Conservation (phyloP, 495 filamentous ascomycete genomes). For the Astrocystis sublimbata region DNA sequence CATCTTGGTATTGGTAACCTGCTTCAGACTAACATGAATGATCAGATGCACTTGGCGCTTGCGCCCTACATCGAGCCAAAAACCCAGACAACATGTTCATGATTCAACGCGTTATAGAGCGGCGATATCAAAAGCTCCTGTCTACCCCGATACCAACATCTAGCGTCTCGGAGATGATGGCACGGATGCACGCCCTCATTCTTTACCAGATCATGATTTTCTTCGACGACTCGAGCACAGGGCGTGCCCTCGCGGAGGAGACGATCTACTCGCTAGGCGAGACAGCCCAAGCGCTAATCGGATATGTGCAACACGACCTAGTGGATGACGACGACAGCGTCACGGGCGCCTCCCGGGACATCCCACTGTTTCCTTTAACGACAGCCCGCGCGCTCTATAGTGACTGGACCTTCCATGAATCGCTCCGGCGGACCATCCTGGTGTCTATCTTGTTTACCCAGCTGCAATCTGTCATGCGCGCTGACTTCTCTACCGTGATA, state of each 20-base stretch:
- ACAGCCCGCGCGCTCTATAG: slow-evolving; percentile 43
- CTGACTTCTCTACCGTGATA: slow-evolving; percentile 1
- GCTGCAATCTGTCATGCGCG: slow-evolving; percentile 39
- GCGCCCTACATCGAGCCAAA: slow-evolving; percentile 51
- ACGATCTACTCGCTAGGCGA: slow-evolving; percentile 39
- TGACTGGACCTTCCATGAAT: slow-evolving; percentile 50
- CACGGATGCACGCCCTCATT: slow-evolving; percentile 46
- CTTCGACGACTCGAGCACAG: slow-evolving; percentile 50
- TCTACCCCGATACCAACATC: slow-evolving; percentile 33
- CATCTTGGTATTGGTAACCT: no score
- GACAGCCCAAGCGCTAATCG: slow-evolving; percentile 33
- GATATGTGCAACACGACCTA: not conserved
- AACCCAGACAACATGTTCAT: slow-evolving; percentile 45
- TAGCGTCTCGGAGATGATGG: slow-evolving; percentile 29
- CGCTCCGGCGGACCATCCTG: slow-evolving; percentile 48
- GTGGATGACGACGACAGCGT: slow-evolving; percentile 20
- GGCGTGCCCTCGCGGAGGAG: slow-evolving; percentile 38
- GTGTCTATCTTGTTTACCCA: slow-evolving; percentile 42
- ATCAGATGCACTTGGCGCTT: slow-evolving; percentile 50
- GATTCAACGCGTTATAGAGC: slow-evolving; percentile 45
- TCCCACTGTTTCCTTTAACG: slow-evolving; percentile 40
- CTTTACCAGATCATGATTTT: slow-evolving; percentile 57
- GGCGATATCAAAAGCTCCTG: slow-evolving; percentile 40
- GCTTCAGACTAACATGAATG: not conserved
- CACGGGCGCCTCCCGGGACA: slow-evolving; percentile 34